A percentile compares a stretch with the other conserved stretches of the same genome.
These are phyloP conservation scores for Monilinia laxa DNA, from an alignment of 2,329 filamentous ascomycete species.

Conservation along the genomic window DNA sequence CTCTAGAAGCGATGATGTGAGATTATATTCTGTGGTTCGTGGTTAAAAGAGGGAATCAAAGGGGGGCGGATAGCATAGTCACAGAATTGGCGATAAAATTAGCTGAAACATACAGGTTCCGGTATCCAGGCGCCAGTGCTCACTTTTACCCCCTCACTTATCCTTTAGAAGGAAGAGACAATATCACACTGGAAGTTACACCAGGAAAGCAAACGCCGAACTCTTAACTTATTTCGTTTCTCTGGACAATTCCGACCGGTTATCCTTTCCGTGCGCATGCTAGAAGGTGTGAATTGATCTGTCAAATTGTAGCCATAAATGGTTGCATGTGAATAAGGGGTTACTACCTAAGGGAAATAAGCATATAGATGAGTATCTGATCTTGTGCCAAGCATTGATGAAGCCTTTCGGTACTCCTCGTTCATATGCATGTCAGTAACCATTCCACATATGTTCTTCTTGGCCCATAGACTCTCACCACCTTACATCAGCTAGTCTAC, in stretches of 20 bases:
- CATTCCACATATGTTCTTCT: neutral
- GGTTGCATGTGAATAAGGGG: neutral
- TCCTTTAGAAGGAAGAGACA: conserved; percentile 4
- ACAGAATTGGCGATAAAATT: conserved; percentile 5
- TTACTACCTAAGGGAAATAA: neutral
- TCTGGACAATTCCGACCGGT: conserved; percentile 9
- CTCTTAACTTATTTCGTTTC: conserved; percentile 8
- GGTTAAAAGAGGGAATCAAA: neutral
- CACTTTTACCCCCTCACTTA: neutral
- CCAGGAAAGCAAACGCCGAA: conserved; percentile 17
- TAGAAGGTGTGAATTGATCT: conserved; percentile 16
- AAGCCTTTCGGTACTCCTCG: conserved; percentile 2
- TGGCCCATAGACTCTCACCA: neutral
- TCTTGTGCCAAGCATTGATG: neutral
- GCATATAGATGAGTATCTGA: neutral
- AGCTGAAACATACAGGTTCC: conserved; percentile 12
- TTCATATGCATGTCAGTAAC: neutral
- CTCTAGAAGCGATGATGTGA: conserved; percentile 11
- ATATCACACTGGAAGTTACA: conserved; percentile 1
- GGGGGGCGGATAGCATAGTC: neutral
- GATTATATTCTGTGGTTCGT: neutral
- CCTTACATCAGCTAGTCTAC: neutral
- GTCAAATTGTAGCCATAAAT: neutral
- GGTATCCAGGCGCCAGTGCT: neutral
- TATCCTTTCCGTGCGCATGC: conserved; percentile 5